Evolutionary conservation across 225 moss, liverwort and hornwort species (phyloP), one percentile per base, ranked within the genome.

Genomic region (Neckera pumila): DNA sequence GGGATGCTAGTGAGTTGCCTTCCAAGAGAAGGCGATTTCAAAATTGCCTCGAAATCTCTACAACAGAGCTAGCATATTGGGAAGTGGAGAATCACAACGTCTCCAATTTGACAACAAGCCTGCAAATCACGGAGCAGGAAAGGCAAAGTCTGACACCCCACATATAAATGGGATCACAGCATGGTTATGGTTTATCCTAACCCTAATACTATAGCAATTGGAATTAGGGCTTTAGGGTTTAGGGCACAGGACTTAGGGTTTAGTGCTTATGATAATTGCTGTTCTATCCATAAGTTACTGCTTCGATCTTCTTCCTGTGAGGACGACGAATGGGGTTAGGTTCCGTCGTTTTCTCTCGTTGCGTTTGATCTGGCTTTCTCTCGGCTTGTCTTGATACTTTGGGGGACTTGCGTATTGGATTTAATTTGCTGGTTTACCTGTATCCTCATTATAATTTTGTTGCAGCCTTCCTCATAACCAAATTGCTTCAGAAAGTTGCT

Each of bases 271-370:
- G 34, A 36, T 73, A 85, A 22, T 38, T 27, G 26, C 67, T 79
- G 26, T 86, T 89, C 63, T 76, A 59, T 79, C 88, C 91, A 90
- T 88, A 89, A 90, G 86, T 86, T 93, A 86, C 88, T 85, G 71
- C 91, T 67, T 89, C 89, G 71, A 58, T 43, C 85, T 76, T 63
- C 49, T 51, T 61, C 42, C 38, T 10, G 47, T 53, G 23, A 34
- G 25, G 36, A 36, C 11, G 22, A 43, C 31, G 43, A 61, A 61
- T 43, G 61, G 27, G 40, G 17, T 58, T 79, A 15, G 28, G 21
- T 34, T 81, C 3, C 34, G 34, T 63, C 38, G 22, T 33, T 33
- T 57, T 72, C 42, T 16, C 47, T 47, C 61, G 36, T 18, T 62
- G 62, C 9, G 6, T n/a, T 30, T 19, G 76, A n/a, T 51, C 38